phyloP scores from a whole-genome alignment of 495 filamentous ascomycete genomes.

The Neohortaea acidophila region DNA sequence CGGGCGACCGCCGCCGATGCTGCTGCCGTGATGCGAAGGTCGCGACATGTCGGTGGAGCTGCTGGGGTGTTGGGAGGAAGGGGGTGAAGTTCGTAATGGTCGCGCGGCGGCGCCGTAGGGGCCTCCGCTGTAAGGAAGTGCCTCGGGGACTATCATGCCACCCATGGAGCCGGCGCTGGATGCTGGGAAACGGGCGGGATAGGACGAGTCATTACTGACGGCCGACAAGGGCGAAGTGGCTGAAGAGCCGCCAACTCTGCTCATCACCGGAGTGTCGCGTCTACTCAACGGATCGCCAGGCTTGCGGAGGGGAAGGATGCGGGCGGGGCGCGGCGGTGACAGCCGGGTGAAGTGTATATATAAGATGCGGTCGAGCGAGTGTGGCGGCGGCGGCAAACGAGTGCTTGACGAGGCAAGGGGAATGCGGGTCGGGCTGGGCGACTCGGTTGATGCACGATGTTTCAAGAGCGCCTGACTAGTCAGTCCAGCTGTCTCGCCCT shows the following conservation, averaged over 20 bases:
- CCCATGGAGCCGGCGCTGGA: slow-evolving; percentile 5
- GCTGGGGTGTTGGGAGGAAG: slow-evolving; percentile 15
- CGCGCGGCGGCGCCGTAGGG: slow-evolving; percentile 11
- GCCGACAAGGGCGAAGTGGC: slow-evolving; percentile 12
- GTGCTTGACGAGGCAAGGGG: too few species aligned
- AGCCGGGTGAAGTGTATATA: too few species aligned
- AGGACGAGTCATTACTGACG: slow-evolving; percentile 8
- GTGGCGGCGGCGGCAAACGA: too few species aligned
- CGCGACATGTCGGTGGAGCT: slow-evolving; percentile 15
- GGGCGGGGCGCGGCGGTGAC: too few species aligned
- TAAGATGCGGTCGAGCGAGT: too few species aligned
- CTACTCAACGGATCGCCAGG: too few species aligned
- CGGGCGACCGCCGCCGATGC: slow-evolving; percentile 6
- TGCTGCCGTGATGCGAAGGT: slow-evolving; percentile 11
- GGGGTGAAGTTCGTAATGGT: slow-evolving; percentile 5
- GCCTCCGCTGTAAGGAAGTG: slow-evolving; percentile 7
- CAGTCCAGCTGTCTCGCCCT: too few species aligned
- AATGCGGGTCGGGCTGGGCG: too few species aligned
- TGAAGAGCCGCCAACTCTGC: slow-evolving; percentile 2
- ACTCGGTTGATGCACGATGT: too few species aligned
- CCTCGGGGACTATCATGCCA: slow-evolving; percentile 5
- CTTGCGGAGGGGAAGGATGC: too few species aligned
- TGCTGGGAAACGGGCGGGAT: neutral
- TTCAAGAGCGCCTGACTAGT: too few species aligned
- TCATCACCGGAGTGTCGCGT: slow-evolving; percentile 7